Conservation (phyloP, 1,139 yeast species). For the Geotrichum histeridarum region DNA sequence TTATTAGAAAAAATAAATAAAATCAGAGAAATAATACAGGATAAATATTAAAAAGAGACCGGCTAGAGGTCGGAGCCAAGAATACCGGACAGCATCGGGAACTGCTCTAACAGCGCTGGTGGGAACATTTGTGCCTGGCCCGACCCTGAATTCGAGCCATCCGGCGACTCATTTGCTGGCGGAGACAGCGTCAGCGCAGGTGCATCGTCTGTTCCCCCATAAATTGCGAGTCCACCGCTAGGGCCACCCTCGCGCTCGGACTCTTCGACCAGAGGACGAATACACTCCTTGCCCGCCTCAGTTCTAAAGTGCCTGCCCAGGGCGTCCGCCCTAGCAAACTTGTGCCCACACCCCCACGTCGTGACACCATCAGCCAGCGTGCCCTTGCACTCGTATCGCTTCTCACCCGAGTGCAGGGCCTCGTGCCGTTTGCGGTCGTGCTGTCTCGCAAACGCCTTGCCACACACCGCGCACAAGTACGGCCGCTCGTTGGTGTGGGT, state of each 20-base stretch:
- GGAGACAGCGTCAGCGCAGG: slow-evolving; percentile 27
- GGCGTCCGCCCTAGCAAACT: slow-evolving; percentile 95
- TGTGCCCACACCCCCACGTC: slow-evolving; percentile 87
- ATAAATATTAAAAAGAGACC: too few relatives aligned
- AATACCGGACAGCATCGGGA: slow-evolving; percentile 11
- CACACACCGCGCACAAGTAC: slow-evolving; percentile 77
- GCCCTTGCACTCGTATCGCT: slow-evolving; percentile 81
- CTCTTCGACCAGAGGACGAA: slow-evolving; percentile 66
- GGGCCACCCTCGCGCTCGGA: slow-evolving; percentile 40
- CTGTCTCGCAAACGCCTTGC: slow-evolving; percentile 91
- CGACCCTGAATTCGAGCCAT: neutral
- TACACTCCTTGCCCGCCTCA: slow-evolving; percentile 85
- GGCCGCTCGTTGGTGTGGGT: slow-evolving; percentile 96
- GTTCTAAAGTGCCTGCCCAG: slow-evolving; percentile 89
- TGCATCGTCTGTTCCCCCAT: slow-evolving; percentile 24
- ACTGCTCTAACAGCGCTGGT: slow-evolving; percentile 12
- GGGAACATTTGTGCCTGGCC: slow-evolving; percentile 7
- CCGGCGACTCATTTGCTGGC: slow-evolving; percentile 25
- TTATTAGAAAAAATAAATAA: too few relatives aligned
- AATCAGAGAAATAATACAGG: too few relatives aligned
- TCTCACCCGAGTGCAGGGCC: slow-evolving; percentile 86
- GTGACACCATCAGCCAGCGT: slow-evolving; percentile 53
- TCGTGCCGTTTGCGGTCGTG: slow-evolving; percentile 94
- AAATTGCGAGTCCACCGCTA: slow-evolving; percentile 16
- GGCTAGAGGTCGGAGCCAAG: neutral